Evolutionary conservation across 139 green algal genomes (phyloP).

Genomic region (Ulvella scutata): DNA sequence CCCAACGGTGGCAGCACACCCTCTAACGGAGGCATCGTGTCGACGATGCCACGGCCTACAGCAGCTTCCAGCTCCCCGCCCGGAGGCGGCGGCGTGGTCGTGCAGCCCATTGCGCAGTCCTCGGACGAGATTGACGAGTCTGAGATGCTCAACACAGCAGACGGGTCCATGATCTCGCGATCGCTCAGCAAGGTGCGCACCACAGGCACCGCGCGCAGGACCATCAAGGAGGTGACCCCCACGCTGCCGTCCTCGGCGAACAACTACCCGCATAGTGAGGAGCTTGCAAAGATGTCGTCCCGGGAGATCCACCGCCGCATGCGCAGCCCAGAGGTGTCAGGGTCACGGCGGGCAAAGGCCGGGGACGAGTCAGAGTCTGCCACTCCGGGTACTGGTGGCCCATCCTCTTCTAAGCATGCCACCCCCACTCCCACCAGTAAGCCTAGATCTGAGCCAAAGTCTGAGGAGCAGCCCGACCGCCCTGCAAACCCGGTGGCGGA

Average conservation of each 20-base stretch:
- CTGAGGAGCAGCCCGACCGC: too few relatives aligned
- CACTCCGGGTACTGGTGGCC: too few relatives aligned
- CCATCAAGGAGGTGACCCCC: neutral
- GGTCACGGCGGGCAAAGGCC: neutral
- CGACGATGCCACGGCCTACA: too few relatives aligned
- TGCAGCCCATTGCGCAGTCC: neutral
- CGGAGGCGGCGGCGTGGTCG: neutral
- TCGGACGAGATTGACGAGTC: too few relatives aligned
- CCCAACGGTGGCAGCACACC: too few relatives aligned
- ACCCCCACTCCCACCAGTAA: too few relatives aligned
- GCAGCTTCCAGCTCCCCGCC: too few relatives aligned
- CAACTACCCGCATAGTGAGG: neutral
- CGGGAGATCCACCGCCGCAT: constrained; percentile 1
- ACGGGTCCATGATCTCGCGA: neutral
- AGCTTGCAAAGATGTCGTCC: constrained; percentile 2
- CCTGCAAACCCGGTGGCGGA: neutral
- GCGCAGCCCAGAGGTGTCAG: neutral
- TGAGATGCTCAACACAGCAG: neutral
- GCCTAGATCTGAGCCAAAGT: too few relatives aligned
- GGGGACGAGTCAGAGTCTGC: too few relatives aligned
- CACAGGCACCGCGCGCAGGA: neutral
- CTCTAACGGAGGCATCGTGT: too few relatives aligned
- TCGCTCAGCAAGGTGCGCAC: constrained; percentile 1
- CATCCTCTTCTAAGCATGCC: too few relatives aligned
- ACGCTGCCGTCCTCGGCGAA: neutral